phyloP scores from a whole-genome alignment of 2,329 filamentous ascomycete genomes.

The Calonectria pteridis region DNA sequence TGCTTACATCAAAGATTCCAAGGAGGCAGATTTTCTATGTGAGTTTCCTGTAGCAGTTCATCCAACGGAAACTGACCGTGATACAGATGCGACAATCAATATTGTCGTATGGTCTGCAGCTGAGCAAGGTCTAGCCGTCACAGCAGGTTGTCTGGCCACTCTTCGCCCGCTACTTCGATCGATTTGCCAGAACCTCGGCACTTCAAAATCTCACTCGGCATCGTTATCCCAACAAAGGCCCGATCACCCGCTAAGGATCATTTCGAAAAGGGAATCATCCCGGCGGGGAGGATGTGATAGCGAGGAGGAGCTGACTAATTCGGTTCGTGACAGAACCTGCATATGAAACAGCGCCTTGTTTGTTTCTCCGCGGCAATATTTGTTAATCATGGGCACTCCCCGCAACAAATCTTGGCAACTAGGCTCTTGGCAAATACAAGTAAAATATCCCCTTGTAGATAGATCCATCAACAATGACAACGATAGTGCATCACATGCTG shows the following conservation, averaged over 20 bases:
- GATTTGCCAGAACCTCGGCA: constrained; percentile 38
- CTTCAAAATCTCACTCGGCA: background rate
- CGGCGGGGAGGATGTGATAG: background rate
- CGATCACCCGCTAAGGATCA: background rate
- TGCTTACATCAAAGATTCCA: constrained; percentile 53
- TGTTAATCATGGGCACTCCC: background rate
- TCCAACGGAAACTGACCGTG: constrained; percentile 1
- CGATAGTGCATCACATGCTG: background rate
- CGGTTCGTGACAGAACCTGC: too few relatives aligned
- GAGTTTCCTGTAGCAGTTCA: constrained; percentile 26
- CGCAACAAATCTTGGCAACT: background rate
- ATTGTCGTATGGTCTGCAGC: constrained; percentile 63
- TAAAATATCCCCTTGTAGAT: background rate
- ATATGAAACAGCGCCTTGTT: background rate
- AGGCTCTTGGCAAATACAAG: background rate
- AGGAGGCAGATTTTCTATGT: constrained; percentile 59
- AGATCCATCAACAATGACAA: background rate
- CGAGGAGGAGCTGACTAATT: background rate
- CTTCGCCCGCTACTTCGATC: constrained; percentile 58
- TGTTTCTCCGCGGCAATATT: background rate
- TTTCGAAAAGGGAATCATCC: background rate
- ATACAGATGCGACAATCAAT: constrained; percentile 52
- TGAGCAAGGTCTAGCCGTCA: constrained; percentile 62
- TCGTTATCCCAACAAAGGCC: background rate
- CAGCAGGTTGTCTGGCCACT: constrained; percentile 60